Conservation (phyloP, 495 filamentous ascomycete species). For the Astrothelium macrocarpum region DNA sequence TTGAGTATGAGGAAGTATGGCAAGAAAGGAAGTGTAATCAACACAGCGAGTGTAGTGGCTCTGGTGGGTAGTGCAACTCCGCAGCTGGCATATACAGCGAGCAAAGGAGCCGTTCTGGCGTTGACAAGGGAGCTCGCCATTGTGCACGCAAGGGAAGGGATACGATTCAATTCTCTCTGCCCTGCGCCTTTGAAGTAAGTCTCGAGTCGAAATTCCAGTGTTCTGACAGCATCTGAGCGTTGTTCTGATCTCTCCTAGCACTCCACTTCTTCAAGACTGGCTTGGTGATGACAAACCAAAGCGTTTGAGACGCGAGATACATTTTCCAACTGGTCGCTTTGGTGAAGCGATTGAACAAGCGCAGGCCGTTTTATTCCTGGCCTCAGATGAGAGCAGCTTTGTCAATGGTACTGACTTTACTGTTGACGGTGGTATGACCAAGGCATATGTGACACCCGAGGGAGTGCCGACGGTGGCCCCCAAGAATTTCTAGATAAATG, state of each 20-base stretch:
- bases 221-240: not conserved
- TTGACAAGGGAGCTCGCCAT: slow-evolving; percentile 39
- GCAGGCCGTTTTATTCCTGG: slow-evolving; percentile 85
- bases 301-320: slow-evolving; percentile 76
- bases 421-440: slow-evolving; percentile 95
- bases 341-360: slow-evolving; percentile 95
- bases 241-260: slow-evolving; percentile 33
- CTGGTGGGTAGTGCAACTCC: slow-evolving; percentile 89
- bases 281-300: slow-evolving; percentile 82
- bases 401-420: slow-evolving; percentile 89
- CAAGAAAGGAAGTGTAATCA: slow-evolving; percentile 81
- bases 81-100: slow-evolving; percentile 90
- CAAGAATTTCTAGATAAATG: slow-evolving; percentile 41
- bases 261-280: slow-evolving; percentile 85
- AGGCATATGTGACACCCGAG: slow-evolving; percentile 87
- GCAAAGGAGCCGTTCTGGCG: slow-evolving; percentile 88
- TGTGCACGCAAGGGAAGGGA: slow-evolving; percentile 53
- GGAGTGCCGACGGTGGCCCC: slow-evolving; percentile 64
- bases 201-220: not conserved
- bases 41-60: slow-evolving; percentile 88
- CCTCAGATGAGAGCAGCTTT: slow-evolving; percentile 89
- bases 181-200: slow-evolving; percentile 79
- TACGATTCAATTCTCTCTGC: slow-evolving; percentile 84
- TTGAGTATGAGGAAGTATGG: slow-evolving; percentile 66
- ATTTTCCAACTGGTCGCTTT: slow-evolving; percentile 91